Conservation (phyloP, 192 early-diverging fungal genomes). For the Glomus cerebriforme region DNA sequence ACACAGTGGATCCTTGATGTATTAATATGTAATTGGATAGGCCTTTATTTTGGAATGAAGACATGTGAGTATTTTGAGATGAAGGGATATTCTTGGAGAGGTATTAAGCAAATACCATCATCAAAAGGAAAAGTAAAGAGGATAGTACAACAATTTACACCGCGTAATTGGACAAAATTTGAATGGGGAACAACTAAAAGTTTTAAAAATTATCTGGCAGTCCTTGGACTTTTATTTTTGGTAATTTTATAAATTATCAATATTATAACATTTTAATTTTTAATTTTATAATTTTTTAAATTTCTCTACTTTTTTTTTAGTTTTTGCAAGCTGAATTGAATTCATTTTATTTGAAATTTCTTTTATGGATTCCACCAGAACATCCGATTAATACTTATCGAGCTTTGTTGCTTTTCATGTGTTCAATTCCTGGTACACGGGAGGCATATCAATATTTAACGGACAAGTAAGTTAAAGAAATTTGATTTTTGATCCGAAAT, state of each 20-base stretch:
- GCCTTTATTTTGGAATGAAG: constrained; percentile 94
- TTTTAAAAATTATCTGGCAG: constrained; percentile 85
- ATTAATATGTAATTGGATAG: constrained; percentile 89
- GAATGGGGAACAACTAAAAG: constrained; percentile 87
- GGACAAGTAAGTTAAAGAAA: constrained; percentile 39
- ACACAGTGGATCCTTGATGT: constrained; percentile 91
- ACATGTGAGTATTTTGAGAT: constrained; percentile 95
- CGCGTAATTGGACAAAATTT: constrained; percentile 92
- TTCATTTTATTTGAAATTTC: constrained; percentile 92
- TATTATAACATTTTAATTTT: neutral
- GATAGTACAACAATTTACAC: constrained; percentile 90
- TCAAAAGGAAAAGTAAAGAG: constrained; percentile 86
- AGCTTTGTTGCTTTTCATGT: constrained; percentile 79
- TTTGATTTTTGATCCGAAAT: neutral
- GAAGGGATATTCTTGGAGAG: constrained; percentile 96
- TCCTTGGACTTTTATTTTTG: constrained; percentile 65
- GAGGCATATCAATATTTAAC: constrained; percentile 91
- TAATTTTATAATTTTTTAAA: neutral
- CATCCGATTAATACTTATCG: constrained; percentile 80
- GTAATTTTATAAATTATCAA: neutral
- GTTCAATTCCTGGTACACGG: constrained; percentile 81
- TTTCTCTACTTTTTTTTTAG: constrained; percentile 47
- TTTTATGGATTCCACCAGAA: constrained; percentile 90
- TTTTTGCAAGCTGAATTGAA: constrained; percentile 85
- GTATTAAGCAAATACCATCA: constrained; percentile 81